Conservation (phyloP, 768 basidiomycete species). For the Agrocybe pediades region DNA sequence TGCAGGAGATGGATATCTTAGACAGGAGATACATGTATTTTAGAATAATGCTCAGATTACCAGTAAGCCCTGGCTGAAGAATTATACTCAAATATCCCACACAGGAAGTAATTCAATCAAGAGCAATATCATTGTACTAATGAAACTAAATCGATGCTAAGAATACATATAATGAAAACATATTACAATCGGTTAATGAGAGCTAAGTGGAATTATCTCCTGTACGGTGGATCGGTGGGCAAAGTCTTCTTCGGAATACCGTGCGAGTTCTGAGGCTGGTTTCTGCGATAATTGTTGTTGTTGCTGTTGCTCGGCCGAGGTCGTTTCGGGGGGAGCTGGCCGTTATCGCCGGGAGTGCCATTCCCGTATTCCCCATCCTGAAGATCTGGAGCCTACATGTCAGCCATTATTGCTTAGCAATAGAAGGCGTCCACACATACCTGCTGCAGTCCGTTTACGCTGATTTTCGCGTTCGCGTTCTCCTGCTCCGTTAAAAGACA, state of each 20-base stretch:
- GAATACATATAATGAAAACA: slow-evolving; percentile 8
- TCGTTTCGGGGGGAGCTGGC: slow-evolving; percentile 55
- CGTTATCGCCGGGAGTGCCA: slow-evolving; percentile 36
- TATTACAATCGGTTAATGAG: too few species aligned
- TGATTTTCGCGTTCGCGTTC: slow-evolving; percentile 62
- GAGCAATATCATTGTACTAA: slow-evolving; percentile 4
- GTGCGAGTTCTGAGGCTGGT: too few species aligned
- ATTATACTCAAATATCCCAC: too few species aligned
- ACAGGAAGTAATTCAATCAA: too few species aligned
- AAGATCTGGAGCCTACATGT: slow-evolving; percentile 1
- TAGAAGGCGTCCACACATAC: slow-evolving; percentile 38
- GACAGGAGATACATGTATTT: neutral
- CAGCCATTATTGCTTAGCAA: neutral
- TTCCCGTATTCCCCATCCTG: slow-evolving; percentile 41
- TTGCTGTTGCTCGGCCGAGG: slow-evolving; percentile 62
- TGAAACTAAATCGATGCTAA: slow-evolving; percentile 8
- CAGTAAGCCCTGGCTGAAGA: too few species aligned
- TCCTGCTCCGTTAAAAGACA: slow-evolving; percentile 48
- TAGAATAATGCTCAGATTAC: too few species aligned
- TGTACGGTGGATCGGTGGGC: slow-evolving; percentile 67
- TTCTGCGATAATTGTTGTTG: too few species aligned
- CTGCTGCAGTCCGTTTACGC: slow-evolving; percentile 70
- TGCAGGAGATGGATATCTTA: neutral
- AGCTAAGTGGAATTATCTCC: slow-evolving; percentile 54
- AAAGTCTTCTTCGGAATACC: slow-evolving; percentile 60